A percentile compares a stretch with the other conserved stretches of the same genome.
Evolutionary conservation across 257 asterid species (phyloP).

Genomic region (Cruciata laevipes): DNA sequence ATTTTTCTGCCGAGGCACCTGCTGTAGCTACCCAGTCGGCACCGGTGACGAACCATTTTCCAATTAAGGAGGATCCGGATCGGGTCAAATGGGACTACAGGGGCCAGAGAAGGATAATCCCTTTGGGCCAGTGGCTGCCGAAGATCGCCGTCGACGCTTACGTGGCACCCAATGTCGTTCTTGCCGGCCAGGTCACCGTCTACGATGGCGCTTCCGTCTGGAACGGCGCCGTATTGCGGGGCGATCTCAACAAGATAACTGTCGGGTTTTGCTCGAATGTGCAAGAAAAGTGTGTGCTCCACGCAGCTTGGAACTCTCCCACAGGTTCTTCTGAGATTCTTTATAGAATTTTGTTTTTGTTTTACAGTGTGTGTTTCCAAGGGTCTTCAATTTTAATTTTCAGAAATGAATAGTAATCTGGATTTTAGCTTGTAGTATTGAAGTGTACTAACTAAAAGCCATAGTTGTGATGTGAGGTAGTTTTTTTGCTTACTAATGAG

Average conservation of each 20-base stretch:
- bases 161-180: conserved; percentile 87
- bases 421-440: neutral
- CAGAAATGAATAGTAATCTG: too few relatives aligned
- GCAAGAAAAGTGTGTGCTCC: conserved; percentile 77
- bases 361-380: neutral
- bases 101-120: conserved; percentile 74
- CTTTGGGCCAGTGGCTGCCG: conserved; percentile 87
- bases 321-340: conserved; percentile 39
- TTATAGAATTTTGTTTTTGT: neutral
- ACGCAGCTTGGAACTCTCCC: conserved; percentile 92
- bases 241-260: conserved; percentile 78
- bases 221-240: conserved; percentile 77
- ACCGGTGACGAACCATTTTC: conserved; percentile 22
- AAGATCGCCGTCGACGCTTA: conserved; percentile 86
- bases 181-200: conserved; percentile 93
- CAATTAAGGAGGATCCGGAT: conserved; percentile 50
- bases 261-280: conserved; percentile 82
- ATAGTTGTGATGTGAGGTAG: neutral
- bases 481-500: neutral
- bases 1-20: conserved; percentile 43
- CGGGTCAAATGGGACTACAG: conserved; percentile 89
- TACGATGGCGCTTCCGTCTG: conserved; percentile 85
- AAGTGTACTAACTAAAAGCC: neutral
- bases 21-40: conserved; percentile 23
- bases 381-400: conserved; percentile 3